Base-by-base conservation (phyloP, 108 stramenopile genomes). In the Chaetoceros tenuissimus region DNA sequence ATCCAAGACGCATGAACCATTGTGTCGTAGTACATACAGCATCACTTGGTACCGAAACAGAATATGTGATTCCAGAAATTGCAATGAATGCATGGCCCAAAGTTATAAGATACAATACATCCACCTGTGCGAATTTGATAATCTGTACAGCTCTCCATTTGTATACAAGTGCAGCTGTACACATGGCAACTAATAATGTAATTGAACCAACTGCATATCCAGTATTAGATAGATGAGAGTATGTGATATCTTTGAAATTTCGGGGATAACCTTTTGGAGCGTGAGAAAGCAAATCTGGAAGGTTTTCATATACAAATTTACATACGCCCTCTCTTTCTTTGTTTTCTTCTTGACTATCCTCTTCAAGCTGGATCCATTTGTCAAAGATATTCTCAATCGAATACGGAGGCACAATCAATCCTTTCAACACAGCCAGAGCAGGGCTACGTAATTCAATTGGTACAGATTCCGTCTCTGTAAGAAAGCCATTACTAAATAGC, bases 1-100 rank as follows among this genome's bases (percentile, higher is more conserved):
- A 73, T 22, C 77, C 77, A 31, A 73, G 8, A 46, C 25, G 46
- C 48, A 72, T 22, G 10, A 78, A 31, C 77, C 77, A 78, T 18
- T 45, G 44, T 13, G 27, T n/a, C 3, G 60, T 28, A 28, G 69
- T 45, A 47, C 77, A 78, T 1, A 51, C 48, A 2, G 16, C 55
- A 19, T 28, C 23, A 0, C 47, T 45, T 3, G 72, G 64, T 29
- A 8, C 19, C n/a, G n/a, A n/a, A 2, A n/a, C 20, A 2, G 64
- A 45, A 28, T 18, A 10, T 3, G 69, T 19, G 24, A 78, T 51
- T 1, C 68, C 56, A 28, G 64, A 58, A 17, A 66, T 22, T 27
- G 62, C 29, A 16, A 78, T 65, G n/a, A 73, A 24, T 30, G 69
- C 30, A 44, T 65, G 28, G 1, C 75, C 75, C 22, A 44, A 3